A percentile compares a stretch with the other conserved stretches of the same genome.
phyloP scores from a whole-genome alignment of 1,284 basidiomycete species.

The Chondrostereum purpureum region DNA sequence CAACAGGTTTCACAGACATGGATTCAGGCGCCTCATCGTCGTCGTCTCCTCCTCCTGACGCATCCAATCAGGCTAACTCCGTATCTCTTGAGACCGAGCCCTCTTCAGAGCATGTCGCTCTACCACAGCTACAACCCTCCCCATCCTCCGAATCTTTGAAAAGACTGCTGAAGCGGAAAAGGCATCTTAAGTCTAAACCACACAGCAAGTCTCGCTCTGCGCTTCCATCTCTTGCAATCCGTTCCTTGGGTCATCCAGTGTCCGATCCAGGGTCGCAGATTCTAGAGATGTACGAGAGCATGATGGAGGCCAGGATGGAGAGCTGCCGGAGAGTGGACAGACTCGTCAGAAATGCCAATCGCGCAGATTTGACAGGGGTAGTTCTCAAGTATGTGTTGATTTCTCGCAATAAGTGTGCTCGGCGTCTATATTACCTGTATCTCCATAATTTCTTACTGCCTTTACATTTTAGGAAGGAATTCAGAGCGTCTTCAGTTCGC shows the following conservation, averaged over 20 bases:
- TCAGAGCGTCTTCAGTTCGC: neutral
- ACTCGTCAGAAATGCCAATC: conserved; percentile 48
- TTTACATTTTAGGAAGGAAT: neutral
- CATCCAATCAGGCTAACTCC: conserved; percentile 3
- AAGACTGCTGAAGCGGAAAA: neutral
- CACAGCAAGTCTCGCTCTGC: conserved; percentile 8
- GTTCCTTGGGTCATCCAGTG: conserved; percentile 5
- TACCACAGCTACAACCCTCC: conserved; percentile 19
- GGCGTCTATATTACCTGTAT: neutral
- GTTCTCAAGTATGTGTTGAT: neutral
- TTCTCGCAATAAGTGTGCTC: neutral
- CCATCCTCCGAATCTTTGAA: conserved; percentile 11
- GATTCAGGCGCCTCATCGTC: conserved; percentile 17
- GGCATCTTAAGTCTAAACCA: conserved; percentile 12
- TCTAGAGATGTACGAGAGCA: conserved; percentile 60
- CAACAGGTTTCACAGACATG: conserved; percentile 21
- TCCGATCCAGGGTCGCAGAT: conserved; percentile 35
- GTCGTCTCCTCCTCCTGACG: conserved; percentile 16
- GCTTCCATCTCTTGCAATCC: conserved; percentile 12
- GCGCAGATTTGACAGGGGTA: conserved; percentile 16
- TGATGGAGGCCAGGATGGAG: conserved; percentile 69
- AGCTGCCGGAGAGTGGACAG: conserved; percentile 60
- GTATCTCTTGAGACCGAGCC: neutral
- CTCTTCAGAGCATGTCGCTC: conserved; percentile 15
- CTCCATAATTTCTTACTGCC: neutral